A percentile compares a stretch with the other conserved stretches of the same genome.
phyloP scores from a whole-genome alignment of 805 yeast species.

The Sugiyamaella smithiae region DNA sequence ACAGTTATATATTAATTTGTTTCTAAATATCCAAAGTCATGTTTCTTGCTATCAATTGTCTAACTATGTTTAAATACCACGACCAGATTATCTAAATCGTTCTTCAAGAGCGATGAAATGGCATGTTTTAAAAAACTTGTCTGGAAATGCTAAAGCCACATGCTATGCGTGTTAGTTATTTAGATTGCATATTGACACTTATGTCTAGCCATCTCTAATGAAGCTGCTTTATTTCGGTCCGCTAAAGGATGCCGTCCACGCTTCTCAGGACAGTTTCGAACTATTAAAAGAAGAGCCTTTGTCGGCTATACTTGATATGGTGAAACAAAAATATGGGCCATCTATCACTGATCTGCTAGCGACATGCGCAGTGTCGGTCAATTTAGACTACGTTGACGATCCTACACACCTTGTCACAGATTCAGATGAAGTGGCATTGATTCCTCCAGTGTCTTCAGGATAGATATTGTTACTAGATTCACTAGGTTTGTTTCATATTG shows the following conservation, averaged over 20 bases:
- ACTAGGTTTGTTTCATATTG: no score
- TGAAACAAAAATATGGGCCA: neutral
- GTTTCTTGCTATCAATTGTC: no score
- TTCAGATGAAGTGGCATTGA: conserved; percentile 9
- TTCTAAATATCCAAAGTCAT: no score
- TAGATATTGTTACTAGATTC: neutral
- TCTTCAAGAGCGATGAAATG: no score
- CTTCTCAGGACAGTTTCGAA: neutral
- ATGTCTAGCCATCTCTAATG: no score
- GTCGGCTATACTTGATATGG: neutral
- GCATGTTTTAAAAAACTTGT: no score
- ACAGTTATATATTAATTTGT: no score
- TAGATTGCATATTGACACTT: no score
- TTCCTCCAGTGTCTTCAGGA: conserved; percentile 14
- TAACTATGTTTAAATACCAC: no score
- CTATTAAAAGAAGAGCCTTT: neutral
- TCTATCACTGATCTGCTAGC: neutral
- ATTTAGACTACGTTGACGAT: conserved; percentile 10
- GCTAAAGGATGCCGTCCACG: conserved; percentile 1
- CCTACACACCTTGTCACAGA: neutral
- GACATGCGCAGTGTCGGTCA: conserved; percentile 10
- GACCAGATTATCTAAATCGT: no score
- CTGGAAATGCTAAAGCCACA: no score
- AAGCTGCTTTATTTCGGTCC: conserved; percentile 13
- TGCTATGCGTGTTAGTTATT: no score